These are phyloP conservation scores for Xylaria sp. DNA, from an alignment of 2,329 filamentous ascomycete species.

Conservation along the genomic window DNA sequence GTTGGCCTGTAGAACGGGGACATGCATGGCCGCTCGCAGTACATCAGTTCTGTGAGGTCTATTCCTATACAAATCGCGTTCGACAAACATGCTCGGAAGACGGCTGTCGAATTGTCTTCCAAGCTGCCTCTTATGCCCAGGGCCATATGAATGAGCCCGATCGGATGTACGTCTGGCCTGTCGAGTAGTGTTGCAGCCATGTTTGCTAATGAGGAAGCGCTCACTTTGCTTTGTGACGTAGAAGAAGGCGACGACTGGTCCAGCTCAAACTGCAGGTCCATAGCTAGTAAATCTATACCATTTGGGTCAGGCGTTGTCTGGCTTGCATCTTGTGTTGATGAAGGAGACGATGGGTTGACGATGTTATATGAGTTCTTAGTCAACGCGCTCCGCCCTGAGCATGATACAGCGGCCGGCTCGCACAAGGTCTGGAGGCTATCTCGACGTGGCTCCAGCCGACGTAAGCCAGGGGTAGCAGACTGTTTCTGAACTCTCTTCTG, in stretches of 20 bases:
- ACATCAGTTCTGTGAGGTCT: constrained; percentile 39
- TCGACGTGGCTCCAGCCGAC: constrained; percentile 33
- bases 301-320: background rate
- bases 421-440: constrained; percentile 11
- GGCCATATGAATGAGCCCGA: constrained; percentile 3
- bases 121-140: constrained; percentile 24
- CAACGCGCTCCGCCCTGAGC: background rate
- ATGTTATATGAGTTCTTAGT: background rate
- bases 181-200: background rate
- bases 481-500: constrained; percentile 31
- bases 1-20: constrained; percentile 52
- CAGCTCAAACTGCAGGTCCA: background rate
- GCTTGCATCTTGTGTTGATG: background rate
- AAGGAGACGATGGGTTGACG: background rate
- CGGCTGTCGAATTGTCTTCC: constrained; percentile 38
- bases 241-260: background rate
- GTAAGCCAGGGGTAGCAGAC: background rate
- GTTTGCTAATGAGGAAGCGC: background rate
- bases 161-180: background rate
- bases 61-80: constrained; percentile 47
- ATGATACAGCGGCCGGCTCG: background rate
- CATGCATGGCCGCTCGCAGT: constrained; percentile 41
- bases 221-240: background rate
- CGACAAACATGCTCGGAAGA: constrained; percentile 42
- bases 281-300: background rate